Evolutionary conservation across 1,284 basidiomycete species (phyloP).

Genomic region (Heimioporus punctisporus): DNA sequence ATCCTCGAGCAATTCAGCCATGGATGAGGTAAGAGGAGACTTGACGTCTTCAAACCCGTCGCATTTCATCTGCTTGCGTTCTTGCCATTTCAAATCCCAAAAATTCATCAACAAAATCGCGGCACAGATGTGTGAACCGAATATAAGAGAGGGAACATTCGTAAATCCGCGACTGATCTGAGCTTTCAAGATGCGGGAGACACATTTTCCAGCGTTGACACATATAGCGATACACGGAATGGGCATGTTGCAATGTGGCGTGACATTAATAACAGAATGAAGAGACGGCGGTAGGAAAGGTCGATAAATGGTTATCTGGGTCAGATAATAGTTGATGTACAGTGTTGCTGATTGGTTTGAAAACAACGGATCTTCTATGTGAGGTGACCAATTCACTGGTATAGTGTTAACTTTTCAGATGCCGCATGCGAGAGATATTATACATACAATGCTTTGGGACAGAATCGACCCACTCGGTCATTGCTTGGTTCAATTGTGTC

Average conservation of each 20-base stretch:
- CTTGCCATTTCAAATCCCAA: conserved; percentile 52
- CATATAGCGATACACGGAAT: conserved; percentile 65
- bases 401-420: not conserved
- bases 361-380: conserved; percentile 52
- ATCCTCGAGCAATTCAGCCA: conserved; percentile 44
- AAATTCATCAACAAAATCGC: conserved; percentile 47
- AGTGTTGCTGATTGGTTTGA: conserved; percentile 73
- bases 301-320: conserved; percentile 75
- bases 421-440: conserved; percentile 1
- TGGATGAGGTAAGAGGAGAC: conserved; percentile 38
- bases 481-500: conserved; percentile 67
- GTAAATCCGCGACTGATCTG: conserved; percentile 45
- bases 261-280: conserved; percentile 22
- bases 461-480: conserved; percentile 73
- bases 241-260: conserved; percentile 32
- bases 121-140: conserved; percentile 45
- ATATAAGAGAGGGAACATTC: conserved; percentile 42
- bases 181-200: conserved; percentile 60
- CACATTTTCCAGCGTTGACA: conserved; percentile 64
- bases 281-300: conserved; percentile 63
- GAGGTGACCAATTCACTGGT: conserved; percentile 70
- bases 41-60: conserved; percentile 41
- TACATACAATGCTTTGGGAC: conserved; percentile 72
- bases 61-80: conserved; percentile 31
- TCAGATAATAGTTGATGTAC: conserved; percentile 70